Base-by-base conservation (phyloP, 1,284 basidiomycete species). In the Leccinum laetum region DNA sequence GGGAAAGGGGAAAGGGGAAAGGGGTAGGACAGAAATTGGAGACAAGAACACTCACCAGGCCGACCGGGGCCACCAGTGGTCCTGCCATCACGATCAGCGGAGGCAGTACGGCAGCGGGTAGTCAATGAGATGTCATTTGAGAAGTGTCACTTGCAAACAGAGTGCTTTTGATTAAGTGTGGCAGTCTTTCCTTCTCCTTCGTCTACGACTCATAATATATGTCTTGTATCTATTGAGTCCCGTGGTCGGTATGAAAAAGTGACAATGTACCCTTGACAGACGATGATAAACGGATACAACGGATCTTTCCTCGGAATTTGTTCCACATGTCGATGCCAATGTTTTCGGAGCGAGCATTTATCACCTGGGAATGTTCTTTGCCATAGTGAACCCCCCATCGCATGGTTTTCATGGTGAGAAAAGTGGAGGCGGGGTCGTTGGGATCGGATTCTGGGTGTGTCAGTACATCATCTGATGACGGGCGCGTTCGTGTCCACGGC, bases 181-280 rank as follows among this genome's bases (percentile, higher is more conserved):
- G 93, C 0, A 93, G 72, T 67, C 92, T 90, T 14, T 89, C 83
- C 69, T 89, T 89, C 57, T 90, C 91, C 72, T 91, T 94, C 68
- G 88, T 91, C 61, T 93, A 81, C 93, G 96, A 98, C 80, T 95
- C 96, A 76, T 91, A 98, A 78, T 96, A 98, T 55, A 90, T 95
- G 13, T 13, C 24, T 13, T n/a, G 18, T 4, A 16, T 69, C 11
- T 16, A 24, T 64, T 64, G 64, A 24, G 18, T 14, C n/a, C 39
- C 32, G 13, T 21, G 5, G 2, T 0, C n/a, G 13, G 13, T 29
- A 57, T n/a, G 14, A 32, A 32, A 57, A 4, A 2, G 16, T 0
- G 4, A 24, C 32, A 21, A 49, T 18, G 18, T 70, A 92, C 88
- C 94, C 95, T 79, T 95, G 87, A 64, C 89, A 91, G 13, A 91